A percentile compares a stretch with the other conserved stretches of the same genome.
These are phyloP conservation scores for Solanum infundibuliforme DNA, from an alignment of 257 asterid genomes.

Conservation along the genomic window DNA sequence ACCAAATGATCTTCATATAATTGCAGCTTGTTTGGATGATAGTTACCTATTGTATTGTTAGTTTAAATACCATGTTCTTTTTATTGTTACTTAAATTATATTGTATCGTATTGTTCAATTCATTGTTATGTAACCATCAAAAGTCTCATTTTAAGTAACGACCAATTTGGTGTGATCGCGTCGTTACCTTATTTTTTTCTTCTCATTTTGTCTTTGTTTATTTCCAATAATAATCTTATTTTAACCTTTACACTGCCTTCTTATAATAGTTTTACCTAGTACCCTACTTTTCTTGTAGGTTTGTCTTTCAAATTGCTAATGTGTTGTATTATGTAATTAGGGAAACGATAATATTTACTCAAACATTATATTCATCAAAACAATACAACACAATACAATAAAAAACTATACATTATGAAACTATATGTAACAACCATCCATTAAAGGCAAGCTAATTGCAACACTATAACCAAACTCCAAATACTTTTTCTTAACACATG, in stretches of 20 bases:
- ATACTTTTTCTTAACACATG: background rate
- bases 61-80: background rate
- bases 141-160: background rate
- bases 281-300: background rate
- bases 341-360: background rate
- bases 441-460: background rate
- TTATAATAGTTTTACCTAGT: background rate
- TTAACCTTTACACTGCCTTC: background rate
- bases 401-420: background rate
- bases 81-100: background rate
- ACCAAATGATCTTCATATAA: background rate
- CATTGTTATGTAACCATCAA: background rate
- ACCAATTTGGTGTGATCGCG: background rate
- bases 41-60: background rate
- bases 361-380: background rate
- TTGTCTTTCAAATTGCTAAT: background rate
- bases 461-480: background rate
- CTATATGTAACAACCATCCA: background rate
- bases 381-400: background rate
- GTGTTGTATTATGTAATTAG: background rate
- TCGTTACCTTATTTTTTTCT: background rate
- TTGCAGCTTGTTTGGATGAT: background rate
- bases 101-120: background rate
- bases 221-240: background rate
- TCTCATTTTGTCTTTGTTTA: background rate